phyloP scores from a whole-genome alignment of 116 monocot genomes.

The Iris pallida region DNA sequence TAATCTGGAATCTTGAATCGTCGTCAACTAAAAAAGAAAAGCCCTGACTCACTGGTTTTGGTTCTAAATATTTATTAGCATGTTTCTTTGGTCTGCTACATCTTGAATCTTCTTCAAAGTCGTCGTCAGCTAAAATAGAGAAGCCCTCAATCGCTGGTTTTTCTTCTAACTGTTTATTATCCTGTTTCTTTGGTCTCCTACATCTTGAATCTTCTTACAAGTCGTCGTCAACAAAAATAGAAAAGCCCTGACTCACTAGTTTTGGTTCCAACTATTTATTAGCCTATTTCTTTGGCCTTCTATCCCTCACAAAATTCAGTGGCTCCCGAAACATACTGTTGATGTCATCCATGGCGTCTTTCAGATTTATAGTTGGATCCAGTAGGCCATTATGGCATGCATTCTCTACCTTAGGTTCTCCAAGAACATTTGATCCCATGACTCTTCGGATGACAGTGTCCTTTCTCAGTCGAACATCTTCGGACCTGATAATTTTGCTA shows the following conservation, averaged over 20 bases:
- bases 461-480: conserved; percentile 25
- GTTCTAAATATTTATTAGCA: no score
- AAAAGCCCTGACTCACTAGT: conserved; percentile 20
- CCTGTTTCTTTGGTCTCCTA: no score
- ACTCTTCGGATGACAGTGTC: conserved; percentile 64
- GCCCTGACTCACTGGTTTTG: no score
- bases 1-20: no score
- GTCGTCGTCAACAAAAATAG: conserved; percentile 46
- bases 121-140: no score
- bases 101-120: no score
- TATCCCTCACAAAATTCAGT: conserved; percentile 39
- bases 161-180: no score
- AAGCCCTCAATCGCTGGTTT: no score
- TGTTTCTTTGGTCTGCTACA: no score
- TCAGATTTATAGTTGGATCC: conserved; percentile 82
- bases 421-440: conserved; percentile 51
- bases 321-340: conserved; percentile 82
- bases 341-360: conserved; percentile 87
- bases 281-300: conserved; percentile 31
- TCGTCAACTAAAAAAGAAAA: no score
- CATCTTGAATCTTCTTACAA: conserved; percentile 11
- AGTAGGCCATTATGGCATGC: conserved; percentile 84
- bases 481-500: not conserved
- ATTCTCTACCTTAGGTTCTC: conserved; percentile 62
- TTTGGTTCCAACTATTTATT: conserved; percentile 9